A percentile compares a stretch with the other conserved stretches of the same genome.
Conservation (phyloP, 2,329 filamentous ascomycete genomes). For the Cadophora gregata region DNA sequence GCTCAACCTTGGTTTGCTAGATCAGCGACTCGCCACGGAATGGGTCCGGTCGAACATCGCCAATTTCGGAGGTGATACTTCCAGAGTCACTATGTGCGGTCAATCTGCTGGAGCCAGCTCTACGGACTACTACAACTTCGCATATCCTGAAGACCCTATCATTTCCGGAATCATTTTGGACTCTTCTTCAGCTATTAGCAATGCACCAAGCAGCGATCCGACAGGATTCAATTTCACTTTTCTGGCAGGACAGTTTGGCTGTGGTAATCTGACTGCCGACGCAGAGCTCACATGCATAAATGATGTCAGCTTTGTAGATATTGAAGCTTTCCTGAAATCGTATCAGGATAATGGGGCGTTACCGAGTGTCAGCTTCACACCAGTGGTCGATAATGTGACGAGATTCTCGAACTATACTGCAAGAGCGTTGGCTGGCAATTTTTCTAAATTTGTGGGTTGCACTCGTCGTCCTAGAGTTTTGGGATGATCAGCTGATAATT, state of each 20-base stretch:
- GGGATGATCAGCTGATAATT: neutral
- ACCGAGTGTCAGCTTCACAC: conserved; percentile 31
- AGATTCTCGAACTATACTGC: conserved; percentile 32
- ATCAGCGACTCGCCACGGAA: conserved; percentile 61
- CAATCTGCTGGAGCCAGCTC: conserved; percentile 40
- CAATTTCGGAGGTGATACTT: conserved; percentile 61
- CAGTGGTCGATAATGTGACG: conserved; percentile 31
- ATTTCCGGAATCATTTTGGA: conserved; percentile 35
- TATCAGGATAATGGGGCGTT: conserved; percentile 27
- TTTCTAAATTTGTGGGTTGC: conserved; percentile 26
- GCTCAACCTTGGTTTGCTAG: conserved; percentile 56
- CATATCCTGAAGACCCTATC: conserved; percentile 39
- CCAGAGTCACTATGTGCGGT: conserved; percentile 42
- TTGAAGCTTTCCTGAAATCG: conserved; percentile 30
- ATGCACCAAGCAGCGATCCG: conserved; percentile 21
- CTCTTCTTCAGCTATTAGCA: conserved; percentile 24
- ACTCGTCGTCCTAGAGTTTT: no score
- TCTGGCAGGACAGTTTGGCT: conserved; percentile 38
- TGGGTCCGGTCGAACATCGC: conserved; percentile 65
- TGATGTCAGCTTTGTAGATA: conserved; percentile 27
- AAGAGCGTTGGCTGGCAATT: conserved; percentile 29
- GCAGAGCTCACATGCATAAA: conserved; percentile 41
- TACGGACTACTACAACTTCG: conserved; percentile 39
- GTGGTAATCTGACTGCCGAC: conserved; percentile 32
- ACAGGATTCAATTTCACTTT: conserved; percentile 38